Conservation (phyloP, 2,329 filamentous ascomycete genomes). For the Aureobasidium zeae region DNA sequence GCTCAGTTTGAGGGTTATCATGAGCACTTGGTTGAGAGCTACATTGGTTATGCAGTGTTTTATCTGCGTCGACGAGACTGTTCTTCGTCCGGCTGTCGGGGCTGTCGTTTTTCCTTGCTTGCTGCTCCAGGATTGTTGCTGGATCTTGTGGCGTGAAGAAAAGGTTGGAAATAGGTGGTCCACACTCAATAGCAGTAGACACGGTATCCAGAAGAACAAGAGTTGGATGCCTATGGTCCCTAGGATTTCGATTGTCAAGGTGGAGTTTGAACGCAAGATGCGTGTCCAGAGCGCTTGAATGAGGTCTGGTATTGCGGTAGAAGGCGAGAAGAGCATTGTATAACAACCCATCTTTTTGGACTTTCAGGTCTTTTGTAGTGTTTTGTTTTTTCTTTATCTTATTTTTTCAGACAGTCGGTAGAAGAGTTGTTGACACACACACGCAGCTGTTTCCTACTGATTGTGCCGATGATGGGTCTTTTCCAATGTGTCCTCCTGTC, state of each 20-base stretch:
- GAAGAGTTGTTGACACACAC: no score
- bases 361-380: no score
- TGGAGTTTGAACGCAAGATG: background rate
- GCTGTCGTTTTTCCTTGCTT: no score
- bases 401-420: no score
- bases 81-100: no score
- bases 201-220: constrained; percentile 14
- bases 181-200: background rate
- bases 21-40: background rate
- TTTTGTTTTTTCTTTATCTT: no score
- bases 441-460: no score
- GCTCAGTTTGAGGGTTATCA: background rate
- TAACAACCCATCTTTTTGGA: no score
- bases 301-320: no score
- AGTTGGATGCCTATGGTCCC: constrained; percentile 4
- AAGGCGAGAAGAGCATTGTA: no score
- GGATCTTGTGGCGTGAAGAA: constrained; percentile 11
- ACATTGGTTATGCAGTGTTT: constrained; percentile 8
- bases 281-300: background rate
- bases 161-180: background rate
- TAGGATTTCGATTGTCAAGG: background rate
- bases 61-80: background rate
- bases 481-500: no score
- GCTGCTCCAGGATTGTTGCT: constrained; percentile 1
- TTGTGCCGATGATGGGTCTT: no score